Conservation (phyloP, 2,329 filamentous ascomycete species). For the Fusarium ramigenum region DNA sequence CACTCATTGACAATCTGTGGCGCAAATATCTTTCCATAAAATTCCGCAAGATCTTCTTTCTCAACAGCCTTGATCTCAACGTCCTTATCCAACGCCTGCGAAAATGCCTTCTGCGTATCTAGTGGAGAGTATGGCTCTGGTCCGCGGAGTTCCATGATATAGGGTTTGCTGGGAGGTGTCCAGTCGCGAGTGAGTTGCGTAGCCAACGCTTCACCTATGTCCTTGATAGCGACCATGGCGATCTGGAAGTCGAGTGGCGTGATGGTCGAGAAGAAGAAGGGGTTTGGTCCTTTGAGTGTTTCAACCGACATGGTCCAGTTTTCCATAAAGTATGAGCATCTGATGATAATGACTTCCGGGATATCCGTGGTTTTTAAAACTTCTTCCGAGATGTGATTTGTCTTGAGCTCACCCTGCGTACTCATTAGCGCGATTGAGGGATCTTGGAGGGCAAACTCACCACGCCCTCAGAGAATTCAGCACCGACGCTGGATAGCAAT, state of each 20-base stretch:
- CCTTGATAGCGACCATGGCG: constrained; percentile 45
- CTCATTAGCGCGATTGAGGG: no score
- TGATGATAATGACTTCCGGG: constrained; percentile 44
- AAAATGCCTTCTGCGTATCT: constrained; percentile 45
- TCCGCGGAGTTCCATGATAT: constrained; percentile 47
- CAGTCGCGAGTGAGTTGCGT: constrained; percentile 35
- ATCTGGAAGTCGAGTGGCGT: constrained; percentile 46
- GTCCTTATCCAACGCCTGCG: constrained; percentile 37
- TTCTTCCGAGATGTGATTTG: constrained; percentile 48
- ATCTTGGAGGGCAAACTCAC: no score
- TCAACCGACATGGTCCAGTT: constrained; percentile 47
- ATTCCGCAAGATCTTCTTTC: constrained; percentile 31
- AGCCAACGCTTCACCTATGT: constrained; percentile 42
- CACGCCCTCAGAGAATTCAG: constrained; percentile 46
- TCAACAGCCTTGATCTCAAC: constrained; percentile 44
- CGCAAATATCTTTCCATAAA: constrained; percentile 38
- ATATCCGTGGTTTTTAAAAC: constrained; percentile 27
- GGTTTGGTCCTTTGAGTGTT: constrained; percentile 38
- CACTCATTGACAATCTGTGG: constrained; percentile 37
- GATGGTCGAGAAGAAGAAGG: constrained; percentile 49
- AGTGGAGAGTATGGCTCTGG: constrained; percentile 43
- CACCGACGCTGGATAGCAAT: constrained; percentile 46
- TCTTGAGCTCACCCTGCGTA: constrained; percentile 47
- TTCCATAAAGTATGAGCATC: constrained; percentile 52
- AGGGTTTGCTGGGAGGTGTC: constrained; percentile 32